These are phyloP conservation scores for Rosa multiflora DNA, from an alignment of 306 rosid species.

Conservation along the genomic window DNA sequence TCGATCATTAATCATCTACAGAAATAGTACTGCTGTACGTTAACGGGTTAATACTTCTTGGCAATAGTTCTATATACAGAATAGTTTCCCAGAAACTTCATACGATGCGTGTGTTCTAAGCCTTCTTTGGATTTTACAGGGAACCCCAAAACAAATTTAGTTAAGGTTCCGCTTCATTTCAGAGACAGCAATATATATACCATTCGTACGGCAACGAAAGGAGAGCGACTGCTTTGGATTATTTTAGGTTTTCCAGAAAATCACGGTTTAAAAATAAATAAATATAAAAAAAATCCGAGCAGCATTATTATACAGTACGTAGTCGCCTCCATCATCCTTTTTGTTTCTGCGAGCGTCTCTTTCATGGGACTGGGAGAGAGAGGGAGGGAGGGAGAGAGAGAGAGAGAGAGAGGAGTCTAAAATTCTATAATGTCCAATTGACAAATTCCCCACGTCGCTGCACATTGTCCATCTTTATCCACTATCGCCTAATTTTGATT, in stretches of 20 bases:
- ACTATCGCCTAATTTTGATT: neutral
- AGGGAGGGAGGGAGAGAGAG: neutral
- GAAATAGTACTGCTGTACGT: neutral
- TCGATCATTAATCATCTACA: too few relatives aligned
- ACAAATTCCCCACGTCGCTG: neutral
- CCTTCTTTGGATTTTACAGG: neutral
- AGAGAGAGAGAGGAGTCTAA: neutral
- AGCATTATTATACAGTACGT: neutral
- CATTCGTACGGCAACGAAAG: neutral
- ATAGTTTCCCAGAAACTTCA: neutral
- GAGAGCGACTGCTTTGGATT: neutral
- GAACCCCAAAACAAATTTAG: neutral
- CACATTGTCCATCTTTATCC: constrained; percentile 5
- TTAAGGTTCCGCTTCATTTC: constrained; percentile 2
- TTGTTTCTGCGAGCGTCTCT: neutral
- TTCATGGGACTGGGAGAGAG: neutral
- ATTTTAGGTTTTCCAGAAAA: neutral
- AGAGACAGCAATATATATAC: neutral
- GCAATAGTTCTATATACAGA: neutral
- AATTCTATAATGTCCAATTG: neutral
- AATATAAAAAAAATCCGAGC: neutral
- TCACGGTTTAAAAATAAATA: neutral
- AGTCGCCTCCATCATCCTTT: neutral
- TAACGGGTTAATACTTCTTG: neutral
- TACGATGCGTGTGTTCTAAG: neutral